These are phyloP conservation scores for Calonectria henricotiae DNA, from an alignment of 2,329 filamentous ascomycete genomes.

Conservation along the genomic window DNA sequence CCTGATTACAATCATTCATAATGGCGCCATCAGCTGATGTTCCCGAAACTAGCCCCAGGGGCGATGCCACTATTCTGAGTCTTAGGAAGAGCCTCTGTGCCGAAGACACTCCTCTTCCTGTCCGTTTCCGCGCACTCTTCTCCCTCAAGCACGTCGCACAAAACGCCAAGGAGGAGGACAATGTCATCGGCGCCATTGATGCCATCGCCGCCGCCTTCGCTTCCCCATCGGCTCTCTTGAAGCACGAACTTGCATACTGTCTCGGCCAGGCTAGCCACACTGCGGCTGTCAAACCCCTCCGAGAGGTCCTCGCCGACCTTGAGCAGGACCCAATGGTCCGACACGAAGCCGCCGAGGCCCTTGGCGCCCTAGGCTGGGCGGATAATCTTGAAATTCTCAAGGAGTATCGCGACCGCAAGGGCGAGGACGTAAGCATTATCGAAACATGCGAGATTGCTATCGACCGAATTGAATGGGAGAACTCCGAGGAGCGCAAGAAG, in stretches of 20 bases:
- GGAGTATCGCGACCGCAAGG: slow-evolving; percentile 80
- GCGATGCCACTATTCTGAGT: slow-evolving; percentile 68
- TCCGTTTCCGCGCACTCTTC: slow-evolving; percentile 96
- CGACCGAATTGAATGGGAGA: slow-evolving; percentile 94
- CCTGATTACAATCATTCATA: slow-evolving; percentile 38
- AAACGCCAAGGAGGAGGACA: slow-evolving; percentile 75
- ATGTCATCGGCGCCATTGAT: slow-evolving; percentile 71
- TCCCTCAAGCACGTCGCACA: slow-evolving; percentile 95
- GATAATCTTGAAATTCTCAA: slow-evolving; percentile 83
- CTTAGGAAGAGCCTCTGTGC: slow-evolving; percentile 85
- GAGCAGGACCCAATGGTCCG: slow-evolving; percentile 95
- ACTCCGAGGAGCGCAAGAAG: slow-evolving; percentile 77
- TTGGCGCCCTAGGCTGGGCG: slow-evolving; percentile 87
- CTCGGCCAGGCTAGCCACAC: slow-evolving; percentile 90
- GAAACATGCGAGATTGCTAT: slow-evolving; percentile 99
- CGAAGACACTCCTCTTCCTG: slow-evolving; percentile 86
- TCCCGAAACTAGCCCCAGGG: slow-evolving; percentile 45
- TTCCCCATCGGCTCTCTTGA: slow-evolving; percentile 90
- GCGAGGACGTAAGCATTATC: slow-evolving; percentile 85
- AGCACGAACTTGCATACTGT: slow-evolving; percentile 98
- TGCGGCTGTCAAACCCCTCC: slow-evolving; percentile 81
- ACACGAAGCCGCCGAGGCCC: slow-evolving; percentile 95
- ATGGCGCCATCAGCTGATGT: slow-evolving; percentile 52
- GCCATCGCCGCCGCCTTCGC: slow-evolving; percentile 91
- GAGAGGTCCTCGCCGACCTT: slow-evolving; percentile 81